phyloP scores from a whole-genome alignment of 495 filamentous ascomycete genomes.

The Lepraria neglecta region DNA sequence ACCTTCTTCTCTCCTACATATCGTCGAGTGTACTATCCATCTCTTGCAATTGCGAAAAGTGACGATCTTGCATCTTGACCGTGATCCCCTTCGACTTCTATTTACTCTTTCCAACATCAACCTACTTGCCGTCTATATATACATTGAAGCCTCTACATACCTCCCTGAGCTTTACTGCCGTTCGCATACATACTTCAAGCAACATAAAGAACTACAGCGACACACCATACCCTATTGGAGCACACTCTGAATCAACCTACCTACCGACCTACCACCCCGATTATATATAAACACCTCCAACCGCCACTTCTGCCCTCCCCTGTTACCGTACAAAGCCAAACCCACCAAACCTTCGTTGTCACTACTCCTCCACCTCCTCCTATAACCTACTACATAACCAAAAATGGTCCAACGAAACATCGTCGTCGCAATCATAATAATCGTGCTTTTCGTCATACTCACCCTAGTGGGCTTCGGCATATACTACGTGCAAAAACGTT shows the following conservation, averaged over 20 bases:
- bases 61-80: background rate
- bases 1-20: background rate
- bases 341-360: background rate
- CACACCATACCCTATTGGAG: background rate
- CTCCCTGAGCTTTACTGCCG: background rate
- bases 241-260: background rate
- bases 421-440: constrained; percentile 76
- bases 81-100: background rate
- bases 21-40: no score
- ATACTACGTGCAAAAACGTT: constrained; percentile 47
- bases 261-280: background rate
- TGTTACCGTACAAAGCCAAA: background rate
- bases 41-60: no score
- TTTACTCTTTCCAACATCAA: background rate
- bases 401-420: constrained; percentile 63
- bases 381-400: constrained; percentile 10
- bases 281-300: no score
- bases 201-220: background rate
- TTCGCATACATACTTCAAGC: background rate
- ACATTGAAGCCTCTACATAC: background rate
- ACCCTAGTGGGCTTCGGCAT: constrained; percentile 64
- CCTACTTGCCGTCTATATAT: background rate
- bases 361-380: constrained; percentile 1
- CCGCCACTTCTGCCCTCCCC: background rate
- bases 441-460: constrained; percentile 68